Evolutionary conservation across 805 yeast species (phyloP).

Genomic region (Yarrowia yakushimensis): DNA sequence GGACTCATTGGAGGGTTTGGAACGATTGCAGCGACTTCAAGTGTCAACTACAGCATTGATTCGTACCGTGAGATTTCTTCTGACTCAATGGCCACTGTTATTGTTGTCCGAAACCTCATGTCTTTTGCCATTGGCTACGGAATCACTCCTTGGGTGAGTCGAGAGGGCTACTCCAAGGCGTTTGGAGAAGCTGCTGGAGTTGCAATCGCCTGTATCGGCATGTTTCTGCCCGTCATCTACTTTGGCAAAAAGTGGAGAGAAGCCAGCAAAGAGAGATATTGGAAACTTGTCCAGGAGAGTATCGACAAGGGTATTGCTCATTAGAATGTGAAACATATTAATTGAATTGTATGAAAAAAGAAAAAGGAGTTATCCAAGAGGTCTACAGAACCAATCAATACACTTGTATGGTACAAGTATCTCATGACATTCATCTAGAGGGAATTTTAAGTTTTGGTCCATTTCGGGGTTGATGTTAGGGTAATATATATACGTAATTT

Average conservation of each 20-base stretch:
- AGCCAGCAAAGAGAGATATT: slow-evolving; percentile 6
- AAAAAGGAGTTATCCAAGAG: no score
- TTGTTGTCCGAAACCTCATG: slow-evolving; percentile 49
- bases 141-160: slow-evolving; percentile 48
- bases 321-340: no score
- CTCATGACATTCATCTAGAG: no score
- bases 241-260: slow-evolving; percentile 6
- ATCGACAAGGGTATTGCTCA: neutral
- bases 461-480: no score
- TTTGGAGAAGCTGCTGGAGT: slow-evolving; percentile 32
- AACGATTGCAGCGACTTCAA: slow-evolving; percentile 45
- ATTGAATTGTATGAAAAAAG: no score
- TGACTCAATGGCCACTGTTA: slow-evolving; percentile 47
- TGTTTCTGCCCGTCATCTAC: neutral
- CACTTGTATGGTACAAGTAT: no score
- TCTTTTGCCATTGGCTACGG: slow-evolving; percentile 50
- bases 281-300: slow-evolving; percentile 4
- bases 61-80: slow-evolving; percentile 45
- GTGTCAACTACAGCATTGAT: slow-evolving; percentile 48
- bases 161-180: slow-evolving; percentile 46
- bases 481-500: no score
- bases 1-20: slow-evolving; percentile 46
- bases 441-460: no score
- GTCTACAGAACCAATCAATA: no score
- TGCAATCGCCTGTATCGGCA: neutral